Conservation (phyloP, 2,329 filamentous ascomycete species). For the Pseudogymnoascus sp. region DNA sequence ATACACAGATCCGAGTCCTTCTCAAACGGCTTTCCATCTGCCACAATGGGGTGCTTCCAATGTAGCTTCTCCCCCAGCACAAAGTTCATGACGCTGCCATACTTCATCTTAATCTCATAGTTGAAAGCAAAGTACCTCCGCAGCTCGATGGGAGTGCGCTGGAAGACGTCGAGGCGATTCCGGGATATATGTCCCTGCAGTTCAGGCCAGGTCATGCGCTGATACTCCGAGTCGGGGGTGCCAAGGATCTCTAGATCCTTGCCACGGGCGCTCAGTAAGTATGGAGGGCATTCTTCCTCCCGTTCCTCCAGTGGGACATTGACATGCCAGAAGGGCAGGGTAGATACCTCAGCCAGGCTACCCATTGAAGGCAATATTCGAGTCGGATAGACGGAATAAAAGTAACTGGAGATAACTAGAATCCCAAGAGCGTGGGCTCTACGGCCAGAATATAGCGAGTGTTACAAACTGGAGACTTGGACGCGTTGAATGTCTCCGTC, state of each 20-base stretch:
- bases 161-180: conserved; percentile 69
- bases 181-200: conserved; percentile 50
- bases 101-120: conserved; percentile 50
- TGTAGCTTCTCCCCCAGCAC: conserved; percentile 59
- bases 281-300: conserved; percentile 61
- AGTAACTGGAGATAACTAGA: neutral
- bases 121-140: conserved; percentile 68
- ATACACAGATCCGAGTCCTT: conserved; percentile 54
- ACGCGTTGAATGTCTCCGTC: neutral
- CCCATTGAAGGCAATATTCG: neutral
- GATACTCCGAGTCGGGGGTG: conserved; percentile 60
- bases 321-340: conserved; percentile 68
- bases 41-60: conserved; percentile 51
- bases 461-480: neutral
- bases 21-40: conserved; percentile 25
- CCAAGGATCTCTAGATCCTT: conserved; percentile 65
- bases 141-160: conserved; percentile 66
- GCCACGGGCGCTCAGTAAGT: conserved; percentile 49
- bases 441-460: neutral
- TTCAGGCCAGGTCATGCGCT: conserved; percentile 56
- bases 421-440: neutral
- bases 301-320: conserved; percentile 60
- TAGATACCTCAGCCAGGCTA: neutral
- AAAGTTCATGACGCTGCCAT: conserved; percentile 73
- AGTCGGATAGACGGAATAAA: neutral